Conservation (phyloP, 768 basidiomycete genomes). For the Mycena venus region DNA sequence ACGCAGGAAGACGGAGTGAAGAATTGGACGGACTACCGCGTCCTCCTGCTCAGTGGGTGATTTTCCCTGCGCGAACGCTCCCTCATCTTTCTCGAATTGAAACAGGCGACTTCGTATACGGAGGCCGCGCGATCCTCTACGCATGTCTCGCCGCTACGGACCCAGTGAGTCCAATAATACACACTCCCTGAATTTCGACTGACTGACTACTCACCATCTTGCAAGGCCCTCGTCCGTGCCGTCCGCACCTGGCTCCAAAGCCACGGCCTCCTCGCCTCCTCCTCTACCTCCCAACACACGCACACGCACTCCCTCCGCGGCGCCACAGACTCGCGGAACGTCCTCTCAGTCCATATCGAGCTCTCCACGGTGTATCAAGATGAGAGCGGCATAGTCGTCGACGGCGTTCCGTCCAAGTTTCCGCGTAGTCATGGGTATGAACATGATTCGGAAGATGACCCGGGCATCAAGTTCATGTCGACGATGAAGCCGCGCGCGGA, state of each 20-base stretch:
- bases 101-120: slow-evolving; percentile 28
- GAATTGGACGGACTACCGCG: slow-evolving; percentile 26
- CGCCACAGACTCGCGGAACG: neutral
- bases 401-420: neutral
- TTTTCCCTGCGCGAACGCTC: neutral
- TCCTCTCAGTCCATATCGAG: slow-evolving; percentile 14
- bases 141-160: slow-evolving; percentile 24
- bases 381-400: neutral
- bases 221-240: neutral
- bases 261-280: neutral
- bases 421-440: no score
- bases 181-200: neutral
- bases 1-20: slow-evolving; percentile 29
- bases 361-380: slow-evolving; percentile 7
- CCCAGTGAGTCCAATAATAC: slow-evolving; percentile 12
- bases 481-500: no score
- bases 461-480: no score
- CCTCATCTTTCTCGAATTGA: neutral
- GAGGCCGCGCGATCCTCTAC: slow-evolving; percentile 29
- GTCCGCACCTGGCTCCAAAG: neutral
- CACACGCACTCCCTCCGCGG: neutral
- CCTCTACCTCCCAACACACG: neutral
- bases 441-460: no score
- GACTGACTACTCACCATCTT: no score
- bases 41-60: slow-evolving; percentile 11